Evolutionary conservation across 257 asterid species (phyloP).

Genomic region (Ballota nigra): DNA sequence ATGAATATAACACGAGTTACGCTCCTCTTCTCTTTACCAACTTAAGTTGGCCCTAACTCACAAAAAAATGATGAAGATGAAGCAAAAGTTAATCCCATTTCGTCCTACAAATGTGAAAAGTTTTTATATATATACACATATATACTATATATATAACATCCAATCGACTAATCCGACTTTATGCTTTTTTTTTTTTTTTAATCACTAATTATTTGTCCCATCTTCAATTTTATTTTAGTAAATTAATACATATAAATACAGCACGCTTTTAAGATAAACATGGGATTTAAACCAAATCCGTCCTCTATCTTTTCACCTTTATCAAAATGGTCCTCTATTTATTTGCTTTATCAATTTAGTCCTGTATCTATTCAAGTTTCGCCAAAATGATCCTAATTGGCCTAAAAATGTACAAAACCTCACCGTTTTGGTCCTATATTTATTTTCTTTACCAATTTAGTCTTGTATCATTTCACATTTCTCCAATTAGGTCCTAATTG

Average conservation of each 20-base stretch:
- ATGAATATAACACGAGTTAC: constrained; percentile 25
- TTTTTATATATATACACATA: background rate
- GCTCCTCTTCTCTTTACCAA: constrained; percentile 51
- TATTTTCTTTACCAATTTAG: too few species aligned
- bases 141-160: too few species aligned
- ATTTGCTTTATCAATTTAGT: too few species aligned
- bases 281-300: too few species aligned
- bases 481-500: too few species aligned
- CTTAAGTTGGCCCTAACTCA: background rate
- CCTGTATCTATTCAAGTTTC: too few species aligned
- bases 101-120: constrained; percentile 37
- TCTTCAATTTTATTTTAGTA: background rate
- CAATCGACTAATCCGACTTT: constrained; percentile 18
- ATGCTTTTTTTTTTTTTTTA: background rate
- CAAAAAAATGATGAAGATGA: constrained; percentile 37
- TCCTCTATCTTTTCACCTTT: too few species aligned
- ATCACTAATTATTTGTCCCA: background rate
- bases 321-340: too few species aligned
- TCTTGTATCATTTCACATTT: too few species aligned
- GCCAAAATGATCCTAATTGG: too few species aligned
- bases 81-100: constrained; percentile 40
- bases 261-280: background rate
- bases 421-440: too few species aligned
- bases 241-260: background rate
- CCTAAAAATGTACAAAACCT: too few species aligned